Evolutionary conservation across 495 filamentous ascomycete genomes (phyloP), one percentile per base, ranked within the genome.

Genomic region (Lophiostoma macrostomum): DNA sequence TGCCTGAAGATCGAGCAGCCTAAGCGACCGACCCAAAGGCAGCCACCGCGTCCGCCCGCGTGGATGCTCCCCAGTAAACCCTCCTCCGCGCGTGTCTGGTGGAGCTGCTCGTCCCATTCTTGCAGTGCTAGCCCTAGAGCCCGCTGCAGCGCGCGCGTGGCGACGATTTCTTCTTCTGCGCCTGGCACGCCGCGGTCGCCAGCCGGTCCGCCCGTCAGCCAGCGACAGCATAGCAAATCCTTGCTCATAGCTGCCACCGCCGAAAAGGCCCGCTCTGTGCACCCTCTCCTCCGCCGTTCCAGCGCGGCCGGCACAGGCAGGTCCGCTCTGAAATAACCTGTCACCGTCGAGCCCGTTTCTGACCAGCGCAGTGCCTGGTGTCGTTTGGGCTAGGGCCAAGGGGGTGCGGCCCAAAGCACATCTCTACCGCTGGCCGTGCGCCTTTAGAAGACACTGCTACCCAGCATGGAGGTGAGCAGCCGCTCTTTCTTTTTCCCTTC

Each of bases 381-480:
- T n/a, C 23, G 10, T 58, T 58, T 39, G 36, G 45, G 45, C 37
- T 44, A 23, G 54, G 55, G 55, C 49, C 35, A 35, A 45, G 54
- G 45, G 54, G 47, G 30, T 8, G 36, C 55, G 55, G 55, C 55
- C 55, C 55, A 58, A 58, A 58, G 47, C 55, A 53, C 48, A 58
- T 58, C 55, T 46, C 48, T 34, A 47, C 23, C 22, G 49, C 50
- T 45, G 50, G 42, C 56, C 56, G 56, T 60, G 56, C 56, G 38
- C 30, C 34, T 38, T 18, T 20, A 44, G 34, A n/a, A 11, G n/a
- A 24, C 29, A 54, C 42, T 54, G 28, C 56, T 53, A 53, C 42
- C 56, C 46, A 54, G 41, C 41, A 60, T 60, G 56, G 56, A 60
- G 49, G 56, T 60, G 43, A 60, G 56, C 22, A 39, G 31, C 55